phyloP scores from a whole-genome alignment of 2,329 filamentous ascomycete genomes.

The Pseudogymnoascus sp. region DNA sequence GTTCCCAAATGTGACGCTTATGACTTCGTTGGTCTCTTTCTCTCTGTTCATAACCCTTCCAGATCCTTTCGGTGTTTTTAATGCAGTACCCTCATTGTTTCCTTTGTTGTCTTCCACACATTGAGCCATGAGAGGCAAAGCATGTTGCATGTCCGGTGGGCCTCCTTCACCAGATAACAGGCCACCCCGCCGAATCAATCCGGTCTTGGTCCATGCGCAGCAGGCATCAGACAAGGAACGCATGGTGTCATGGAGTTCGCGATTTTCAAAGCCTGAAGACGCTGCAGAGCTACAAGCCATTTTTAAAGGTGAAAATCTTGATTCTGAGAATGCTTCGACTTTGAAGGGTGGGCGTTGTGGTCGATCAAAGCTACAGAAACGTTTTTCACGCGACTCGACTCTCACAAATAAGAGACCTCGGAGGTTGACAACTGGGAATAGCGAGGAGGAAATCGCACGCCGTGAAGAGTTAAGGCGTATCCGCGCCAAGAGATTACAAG shows the following conservation, averaged over 20 bases:
- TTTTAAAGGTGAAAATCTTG: conserved; percentile 19
- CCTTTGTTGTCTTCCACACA: neutral
- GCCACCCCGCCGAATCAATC: conserved; percentile 19
- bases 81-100: neutral
- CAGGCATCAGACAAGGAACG: conserved; percentile 8
- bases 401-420: conserved; percentile 34
- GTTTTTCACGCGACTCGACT: conserved; percentile 39
- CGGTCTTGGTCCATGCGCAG: conserved; percentile 10
- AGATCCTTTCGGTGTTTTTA: neutral
- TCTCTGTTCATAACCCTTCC: neutral
- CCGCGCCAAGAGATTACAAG: conserved; percentile 50
- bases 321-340: conserved; percentile 32
- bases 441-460: conserved; percentile 46
- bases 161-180: conserved; percentile 27
- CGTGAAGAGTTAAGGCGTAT: conserved; percentile 50
- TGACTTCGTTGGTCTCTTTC: neutral
- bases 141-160: conserved; percentile 24
- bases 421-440: conserved; percentile 34
- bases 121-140: neutral
- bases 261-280: conserved; percentile 19
- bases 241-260: conserved; percentile 15
- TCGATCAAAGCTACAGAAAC: conserved; percentile 35
- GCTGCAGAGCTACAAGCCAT: conserved; percentile 22
- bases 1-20: neutral
- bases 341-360: conserved; percentile 39